Conservation (phyloP, 2,329 filamentous ascomycete species). For the Phyllosticta capitalensis region DNA sequence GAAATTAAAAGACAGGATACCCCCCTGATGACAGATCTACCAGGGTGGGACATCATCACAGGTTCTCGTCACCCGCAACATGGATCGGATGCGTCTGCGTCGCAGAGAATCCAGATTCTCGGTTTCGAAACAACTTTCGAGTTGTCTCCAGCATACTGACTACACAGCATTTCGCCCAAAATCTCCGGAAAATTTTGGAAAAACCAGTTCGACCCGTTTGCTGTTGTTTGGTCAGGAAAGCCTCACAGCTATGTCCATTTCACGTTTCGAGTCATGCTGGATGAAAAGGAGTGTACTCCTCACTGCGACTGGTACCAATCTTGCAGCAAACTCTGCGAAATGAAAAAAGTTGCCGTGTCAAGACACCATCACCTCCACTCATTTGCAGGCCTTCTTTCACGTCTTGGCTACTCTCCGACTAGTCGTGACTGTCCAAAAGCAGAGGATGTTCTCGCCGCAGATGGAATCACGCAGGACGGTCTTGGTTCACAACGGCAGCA, state of each 20-base stretch:
- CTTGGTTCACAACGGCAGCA: neutral
- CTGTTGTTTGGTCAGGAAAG: neutral
- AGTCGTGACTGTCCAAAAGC: neutral
- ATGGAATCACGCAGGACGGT: neutral
- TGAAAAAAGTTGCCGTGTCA: neutral
- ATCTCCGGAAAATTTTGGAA: neutral
- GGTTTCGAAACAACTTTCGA: neutral
- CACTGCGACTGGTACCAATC: too few species aligned
- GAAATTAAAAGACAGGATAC: neutral
- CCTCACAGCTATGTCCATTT: neutral
- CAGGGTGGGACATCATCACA: neutral
- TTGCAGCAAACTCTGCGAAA: neutral
- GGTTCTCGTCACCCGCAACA: neutral
- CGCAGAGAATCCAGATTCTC: neutral
- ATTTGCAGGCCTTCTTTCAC: neutral
- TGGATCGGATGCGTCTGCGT: neutral
- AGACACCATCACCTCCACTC: neutral
- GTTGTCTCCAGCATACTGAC: neutral
- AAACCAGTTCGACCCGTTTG: neutral
- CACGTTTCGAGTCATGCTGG: neutral
- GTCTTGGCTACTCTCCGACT: neutral
- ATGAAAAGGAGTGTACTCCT: neutral
- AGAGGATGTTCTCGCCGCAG: neutral
- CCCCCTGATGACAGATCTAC: neutral
- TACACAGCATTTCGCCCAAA: neutral